Conservation (phyloP, 2,329 filamentous ascomycete genomes). For the Xylogone sp. region DNA sequence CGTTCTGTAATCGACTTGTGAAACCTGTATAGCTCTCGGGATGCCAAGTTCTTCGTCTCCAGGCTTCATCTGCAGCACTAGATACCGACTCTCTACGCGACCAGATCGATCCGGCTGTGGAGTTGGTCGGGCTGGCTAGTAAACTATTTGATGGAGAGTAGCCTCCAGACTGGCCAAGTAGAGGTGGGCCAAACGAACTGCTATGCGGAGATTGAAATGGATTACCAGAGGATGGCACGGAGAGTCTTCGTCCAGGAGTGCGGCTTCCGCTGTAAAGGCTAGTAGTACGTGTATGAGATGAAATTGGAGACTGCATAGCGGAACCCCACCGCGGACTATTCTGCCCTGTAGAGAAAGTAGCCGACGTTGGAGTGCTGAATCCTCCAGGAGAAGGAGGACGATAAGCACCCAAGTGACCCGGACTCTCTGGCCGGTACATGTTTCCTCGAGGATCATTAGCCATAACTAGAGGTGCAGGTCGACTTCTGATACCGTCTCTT, state of each 20-base stretch:
- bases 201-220: slow-evolving; percentile 68
- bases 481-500: slow-evolving; percentile 62
- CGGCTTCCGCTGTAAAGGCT: slow-evolving; percentile 67
- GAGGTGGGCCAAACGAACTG: slow-evolving; percentile 51
- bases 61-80: slow-evolving; percentile 66
- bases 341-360: slow-evolving; percentile 73
- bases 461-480: slow-evolving; percentile 82
- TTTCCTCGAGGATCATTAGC: slow-evolving; percentile 67
- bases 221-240: slow-evolving; percentile 72
- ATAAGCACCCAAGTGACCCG: slow-evolving; percentile 63
- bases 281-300: slow-evolving; percentile 64
- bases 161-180: slow-evolving; percentile 46
- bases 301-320: slow-evolving; percentile 67
- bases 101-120: slow-evolving; percentile 51
- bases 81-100: slow-evolving; percentile 62
- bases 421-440: slow-evolving; percentile 50
- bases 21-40: slow-evolving; percentile 64
- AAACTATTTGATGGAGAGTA: slow-evolving; percentile 56
- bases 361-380: slow-evolving; percentile 78
- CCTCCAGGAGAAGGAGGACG: slow-evolving; percentile 67
- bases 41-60: slow-evolving; percentile 87
- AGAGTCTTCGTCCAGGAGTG: slow-evolving; percentile 70
- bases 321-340: slow-evolving; percentile 74
- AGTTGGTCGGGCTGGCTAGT: slow-evolving; percentile 63
- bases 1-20: slow-evolving; percentile 70